phyloP scores from a whole-genome alignment of 2,329 filamentous ascomycete species.

The Monilinia fructicola region DNA sequence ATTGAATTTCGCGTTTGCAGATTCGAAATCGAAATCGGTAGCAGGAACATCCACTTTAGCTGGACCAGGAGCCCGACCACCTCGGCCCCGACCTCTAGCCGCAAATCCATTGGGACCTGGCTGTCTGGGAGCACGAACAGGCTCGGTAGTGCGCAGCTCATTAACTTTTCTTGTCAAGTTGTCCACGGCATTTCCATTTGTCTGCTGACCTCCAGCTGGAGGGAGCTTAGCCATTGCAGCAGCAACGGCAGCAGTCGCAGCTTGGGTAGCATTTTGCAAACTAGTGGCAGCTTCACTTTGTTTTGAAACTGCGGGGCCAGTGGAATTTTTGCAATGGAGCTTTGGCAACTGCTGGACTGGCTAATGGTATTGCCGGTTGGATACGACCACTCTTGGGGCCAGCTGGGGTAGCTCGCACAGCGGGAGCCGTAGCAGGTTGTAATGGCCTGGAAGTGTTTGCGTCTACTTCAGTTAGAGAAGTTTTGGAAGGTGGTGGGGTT shows the following conservation, averaged over 20 bases:
- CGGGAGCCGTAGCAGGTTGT: conserved; percentile 25
- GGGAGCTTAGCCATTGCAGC: conserved; percentile 74
- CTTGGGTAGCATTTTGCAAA: conserved; percentile 68
- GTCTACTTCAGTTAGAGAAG: conserved; percentile 54
- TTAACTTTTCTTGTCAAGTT: conserved; percentile 73
- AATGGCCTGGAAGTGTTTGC: conserved; percentile 42
- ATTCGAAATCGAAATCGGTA: conserved; percentile 89
- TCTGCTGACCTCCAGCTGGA: conserved; percentile 35
- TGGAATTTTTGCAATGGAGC: conserved; percentile 43
- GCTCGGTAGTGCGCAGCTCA: conserved; percentile 69
- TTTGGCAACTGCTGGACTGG: conserved; percentile 43
- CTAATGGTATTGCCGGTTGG: conserved; percentile 64
- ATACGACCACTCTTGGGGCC: conserved; percentile 53
- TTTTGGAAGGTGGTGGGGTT: conserved; percentile 67
- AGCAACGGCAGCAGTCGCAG: conserved; percentile 74
- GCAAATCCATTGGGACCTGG: conserved; percentile 44
- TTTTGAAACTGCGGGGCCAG: conserved; percentile 19
- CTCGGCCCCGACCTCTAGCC: conserved; percentile 46
- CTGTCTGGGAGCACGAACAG: conserved; percentile 51
- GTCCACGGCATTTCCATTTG: conserved; percentile 54
- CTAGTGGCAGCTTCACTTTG: conserved; percentile 43
- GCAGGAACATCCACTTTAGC: conserved; percentile 84
- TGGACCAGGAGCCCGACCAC: conserved; percentile 43
- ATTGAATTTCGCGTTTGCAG: conserved; percentile 84
- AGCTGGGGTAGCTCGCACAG: conserved; percentile 37